Evolutionary conservation across 2,329 filamentous ascomycete species (phyloP).

Genomic region (Sporothrix luriei): DNA sequence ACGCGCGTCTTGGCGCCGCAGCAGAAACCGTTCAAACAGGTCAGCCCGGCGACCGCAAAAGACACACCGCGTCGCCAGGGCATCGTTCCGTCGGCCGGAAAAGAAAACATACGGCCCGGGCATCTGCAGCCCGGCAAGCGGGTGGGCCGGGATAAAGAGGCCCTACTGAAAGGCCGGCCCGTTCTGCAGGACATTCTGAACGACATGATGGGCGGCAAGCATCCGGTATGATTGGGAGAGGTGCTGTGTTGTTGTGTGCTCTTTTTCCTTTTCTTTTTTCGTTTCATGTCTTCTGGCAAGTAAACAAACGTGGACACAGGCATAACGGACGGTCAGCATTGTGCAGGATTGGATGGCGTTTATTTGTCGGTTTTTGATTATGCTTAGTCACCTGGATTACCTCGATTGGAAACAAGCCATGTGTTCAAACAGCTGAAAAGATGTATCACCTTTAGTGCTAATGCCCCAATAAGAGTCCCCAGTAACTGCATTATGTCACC

Average conservation of each 20-base stretch:
- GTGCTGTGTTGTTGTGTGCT: no score
- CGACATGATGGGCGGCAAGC: conserved; percentile 54
- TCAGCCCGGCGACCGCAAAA: not conserved
- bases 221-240: not conserved
- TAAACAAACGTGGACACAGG: no score
- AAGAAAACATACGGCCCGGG: conserved; percentile 45
- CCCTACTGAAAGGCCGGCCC: conserved; percentile 66
- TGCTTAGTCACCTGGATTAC: not conserved
- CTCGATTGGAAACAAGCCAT: not conserved
- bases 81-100: not conserved
- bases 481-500: not conserved
- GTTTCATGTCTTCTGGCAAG: no score
- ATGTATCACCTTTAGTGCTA: not conserved
- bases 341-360: conserved; percentile 4
- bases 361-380: not conserved
- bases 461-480: not conserved
- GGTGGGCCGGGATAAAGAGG: conserved; percentile 61
- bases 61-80: not conserved
- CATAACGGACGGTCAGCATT: not conserved
- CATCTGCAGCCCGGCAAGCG: conserved; percentile 54
- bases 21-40: not conserved
- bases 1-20: not conserved
- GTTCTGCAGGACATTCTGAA: conserved; percentile 78
- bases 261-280: not conserved
- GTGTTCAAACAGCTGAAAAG: not conserved